A percentile compares a stretch with the other conserved stretches of the same genome.
Evolutionary conservation across 2,329 filamentous ascomycete genomes (phyloP).

Genomic region (Whalleya microplaca): DNA sequence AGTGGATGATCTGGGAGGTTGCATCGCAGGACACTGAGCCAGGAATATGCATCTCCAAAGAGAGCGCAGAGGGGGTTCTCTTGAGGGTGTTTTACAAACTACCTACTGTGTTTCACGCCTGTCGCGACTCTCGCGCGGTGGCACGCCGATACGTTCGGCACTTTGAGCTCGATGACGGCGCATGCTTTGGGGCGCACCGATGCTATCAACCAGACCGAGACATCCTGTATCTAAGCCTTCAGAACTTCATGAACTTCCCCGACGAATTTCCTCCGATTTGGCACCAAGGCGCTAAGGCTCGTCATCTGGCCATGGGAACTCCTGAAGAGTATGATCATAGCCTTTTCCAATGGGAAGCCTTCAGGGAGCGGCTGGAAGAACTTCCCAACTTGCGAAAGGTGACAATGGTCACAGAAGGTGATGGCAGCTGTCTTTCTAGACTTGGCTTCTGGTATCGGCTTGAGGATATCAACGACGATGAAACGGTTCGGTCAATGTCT

Average conservation of each 20-base stretch:
- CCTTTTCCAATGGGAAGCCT: too few species aligned
- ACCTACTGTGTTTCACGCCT: conserved; percentile 2
- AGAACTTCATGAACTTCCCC: background rate
- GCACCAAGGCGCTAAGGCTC: background rate
- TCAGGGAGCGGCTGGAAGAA: too few species aligned
- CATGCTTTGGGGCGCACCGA: background rate
- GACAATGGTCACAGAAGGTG: too few species aligned
- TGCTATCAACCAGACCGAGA: conserved; percentile 3
- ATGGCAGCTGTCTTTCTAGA: too few species aligned
- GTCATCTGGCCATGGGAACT: background rate
- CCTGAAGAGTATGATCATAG: too few species aligned
- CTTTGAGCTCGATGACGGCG: background rate
- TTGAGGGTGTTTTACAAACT: conserved; percentile 1
- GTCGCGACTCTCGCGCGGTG: background rate
- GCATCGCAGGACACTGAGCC: background rate
- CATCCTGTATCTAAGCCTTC: background rate
- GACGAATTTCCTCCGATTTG: background rate
- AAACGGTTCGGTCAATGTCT: too few species aligned
- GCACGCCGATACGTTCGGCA: background rate
- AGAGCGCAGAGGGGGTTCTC: background rate
- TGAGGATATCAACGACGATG: too few species aligned
- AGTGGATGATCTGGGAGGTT: conserved; percentile 5
- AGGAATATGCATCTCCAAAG: conserved; percentile 4
- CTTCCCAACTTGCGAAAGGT: too few species aligned
- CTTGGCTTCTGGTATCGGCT: too few species aligned